Percentiles rank a stretch among this genome's conserved stretches.
Conservation (phyloP, 441 rosid species). For the Adansonia rubrostipa region DNA sequence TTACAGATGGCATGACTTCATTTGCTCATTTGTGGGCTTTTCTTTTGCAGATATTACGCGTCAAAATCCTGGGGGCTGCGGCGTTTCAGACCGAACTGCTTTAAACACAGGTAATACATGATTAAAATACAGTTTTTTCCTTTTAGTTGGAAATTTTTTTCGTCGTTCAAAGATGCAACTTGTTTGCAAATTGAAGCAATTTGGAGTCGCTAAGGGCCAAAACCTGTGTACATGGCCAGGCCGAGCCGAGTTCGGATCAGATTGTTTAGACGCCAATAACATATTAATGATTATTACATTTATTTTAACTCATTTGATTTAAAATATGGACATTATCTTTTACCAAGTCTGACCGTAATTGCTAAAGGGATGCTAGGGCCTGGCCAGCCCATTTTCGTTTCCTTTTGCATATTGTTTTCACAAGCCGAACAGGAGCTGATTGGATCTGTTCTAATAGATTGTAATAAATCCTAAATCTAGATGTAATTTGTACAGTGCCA, state of each 20-base stretch:
- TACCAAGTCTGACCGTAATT: too few relatives aligned
- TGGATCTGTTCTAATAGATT: conserved; percentile 31
- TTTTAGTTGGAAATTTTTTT: not conserved
- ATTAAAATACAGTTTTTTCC: too few relatives aligned
- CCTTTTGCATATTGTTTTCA: not conserved
- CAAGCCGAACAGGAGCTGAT: not conserved
- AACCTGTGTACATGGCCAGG: not conserved
- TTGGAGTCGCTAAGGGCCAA: not conserved
- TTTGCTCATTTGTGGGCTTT: not conserved
- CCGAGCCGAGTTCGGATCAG: too few relatives aligned
- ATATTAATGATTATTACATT: too few relatives aligned
- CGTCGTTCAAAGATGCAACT: not conserved
- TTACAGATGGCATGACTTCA: not conserved
- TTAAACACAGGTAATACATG: conserved; percentile 39
- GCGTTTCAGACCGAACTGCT: conserved; percentile 33
- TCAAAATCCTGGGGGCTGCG: conserved; percentile 40
- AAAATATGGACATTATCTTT: too few relatives aligned
- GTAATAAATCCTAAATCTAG: conserved; percentile 25
- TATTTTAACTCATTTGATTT: too few relatives aligned
- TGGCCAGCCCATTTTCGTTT: not conserved
- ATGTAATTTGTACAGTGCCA: conserved; percentile 18
- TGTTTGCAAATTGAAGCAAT: conserved; percentile 8
- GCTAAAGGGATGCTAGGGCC: too few relatives aligned
- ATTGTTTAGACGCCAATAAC: too few relatives aligned
- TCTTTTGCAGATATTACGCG: conserved; percentile 36